phyloP scores from a whole-genome alignment of 768 basidiomycete genomes.

The Tylopilus sp. region DNA sequence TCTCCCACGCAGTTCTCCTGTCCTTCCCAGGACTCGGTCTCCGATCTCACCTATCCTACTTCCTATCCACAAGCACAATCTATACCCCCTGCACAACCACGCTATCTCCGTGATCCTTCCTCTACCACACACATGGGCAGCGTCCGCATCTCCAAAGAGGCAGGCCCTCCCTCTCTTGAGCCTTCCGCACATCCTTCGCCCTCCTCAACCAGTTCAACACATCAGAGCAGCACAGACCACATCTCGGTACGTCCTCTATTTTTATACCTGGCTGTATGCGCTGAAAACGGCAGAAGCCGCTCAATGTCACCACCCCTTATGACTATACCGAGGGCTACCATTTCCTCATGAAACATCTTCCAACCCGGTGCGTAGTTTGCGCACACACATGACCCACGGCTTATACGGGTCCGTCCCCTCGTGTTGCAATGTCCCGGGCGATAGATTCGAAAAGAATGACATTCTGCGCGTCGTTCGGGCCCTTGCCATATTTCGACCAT shows the following conservation, averaged over 20 bases:
- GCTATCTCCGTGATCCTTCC: slow-evolving; percentile 48
- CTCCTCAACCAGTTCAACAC: slow-evolving; percentile 41
- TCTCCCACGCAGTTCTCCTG: slow-evolving; percentile 33
- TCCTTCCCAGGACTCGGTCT: slow-evolving; percentile 29
- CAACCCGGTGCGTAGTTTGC: slow-evolving; percentile 61
- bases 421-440: slow-evolving; percentile 26
- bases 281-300: slow-evolving; percentile 60
- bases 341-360: slow-evolving; percentile 92
- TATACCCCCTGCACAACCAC: slow-evolving; percentile 31
- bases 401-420: slow-evolving; percentile 38
- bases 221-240: slow-evolving; percentile 35
- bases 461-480: slow-evolving; percentile 92
- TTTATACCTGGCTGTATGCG: slow-evolving; percentile 31
- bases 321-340: slow-evolving; percentile 98
- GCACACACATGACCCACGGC: slow-evolving; percentile 37
- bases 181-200: slow-evolving; percentile 37
- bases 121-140: slow-evolving; percentile 25
- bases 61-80: slow-evolving; percentile 25
- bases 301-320: slow-evolving; percentile 67
- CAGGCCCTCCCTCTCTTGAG: slow-evolving; percentile 25
- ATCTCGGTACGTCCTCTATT: slow-evolving; percentile 24
- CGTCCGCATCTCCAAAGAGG: slow-evolving; percentile 28
- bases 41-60: slow-evolving; percentile 38
- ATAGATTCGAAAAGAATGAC: slow-evolving; percentile 94
- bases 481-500: slow-evolving; percentile 93